A percentile compares a stretch with the other conserved stretches of the same genome.
These are phyloP conservation scores for Aspergillus transmontanensis DNA, from an alignment of 2,329 filamentous ascomycete species.

Conservation along the genomic window DNA sequence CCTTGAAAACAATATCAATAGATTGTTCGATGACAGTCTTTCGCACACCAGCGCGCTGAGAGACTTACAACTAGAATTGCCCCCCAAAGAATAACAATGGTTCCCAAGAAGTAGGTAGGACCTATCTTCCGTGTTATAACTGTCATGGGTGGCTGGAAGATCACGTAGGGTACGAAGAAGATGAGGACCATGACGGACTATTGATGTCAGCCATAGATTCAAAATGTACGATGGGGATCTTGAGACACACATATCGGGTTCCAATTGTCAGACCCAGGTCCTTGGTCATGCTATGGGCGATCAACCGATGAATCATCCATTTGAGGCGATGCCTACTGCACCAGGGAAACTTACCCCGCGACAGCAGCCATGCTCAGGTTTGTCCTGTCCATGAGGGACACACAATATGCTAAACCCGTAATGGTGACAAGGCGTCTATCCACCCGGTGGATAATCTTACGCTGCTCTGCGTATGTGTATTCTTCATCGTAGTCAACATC, in stretches of 20 bases:
- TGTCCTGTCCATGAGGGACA: conserved; percentile 76
- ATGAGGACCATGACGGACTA: conserved; percentile 33
- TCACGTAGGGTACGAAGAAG: conserved; percentile 34
- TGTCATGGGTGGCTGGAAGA: conserved; percentile 34
- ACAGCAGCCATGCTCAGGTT: conserved; percentile 71
- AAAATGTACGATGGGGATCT: background rate
- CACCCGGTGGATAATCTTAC: conserved; percentile 68
- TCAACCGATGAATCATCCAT: background rate
- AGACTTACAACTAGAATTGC: conserved; percentile 28
- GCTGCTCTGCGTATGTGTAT: conserved; percentile 65
- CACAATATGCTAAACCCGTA: conserved; percentile 69
- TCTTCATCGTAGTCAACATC: conserved; percentile 26
- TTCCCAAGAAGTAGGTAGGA: conserved; percentile 27
- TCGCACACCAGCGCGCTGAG: no score
- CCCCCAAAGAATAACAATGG: conserved; percentile 33
- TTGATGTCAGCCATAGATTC: background rate
- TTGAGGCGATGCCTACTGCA: conserved; percentile 50
- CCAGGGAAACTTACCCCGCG: conserved; percentile 56
- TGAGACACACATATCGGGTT: conserved; percentile 54
- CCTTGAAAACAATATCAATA: background rate
- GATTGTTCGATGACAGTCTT: background rate
- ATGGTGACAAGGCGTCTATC: conserved; percentile 67
- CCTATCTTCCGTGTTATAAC: conserved; percentile 33
- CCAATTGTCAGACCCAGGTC: conserved; percentile 31
- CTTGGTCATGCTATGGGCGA: conserved; percentile 54